Evolutionary conservation across 768 basidiomycete genomes (phyloP).

Genomic region (Antrodiella citrinella): DNA sequence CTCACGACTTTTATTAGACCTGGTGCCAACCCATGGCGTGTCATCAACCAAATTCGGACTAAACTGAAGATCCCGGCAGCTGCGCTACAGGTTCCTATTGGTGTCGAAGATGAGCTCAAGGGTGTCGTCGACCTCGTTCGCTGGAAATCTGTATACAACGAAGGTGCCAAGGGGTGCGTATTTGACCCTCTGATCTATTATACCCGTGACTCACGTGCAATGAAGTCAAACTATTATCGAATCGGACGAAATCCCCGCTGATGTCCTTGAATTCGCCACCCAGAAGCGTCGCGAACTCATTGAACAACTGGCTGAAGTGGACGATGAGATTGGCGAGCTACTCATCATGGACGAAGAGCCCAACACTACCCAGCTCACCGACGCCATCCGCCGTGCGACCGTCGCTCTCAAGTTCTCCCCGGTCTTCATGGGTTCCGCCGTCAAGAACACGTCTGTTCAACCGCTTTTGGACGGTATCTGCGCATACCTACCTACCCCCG

Average conservation of each 20-base stretch:
- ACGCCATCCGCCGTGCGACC: constrained; percentile 86
- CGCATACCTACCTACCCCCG: constrained; percentile 86
- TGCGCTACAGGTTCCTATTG: constrained; percentile 94
- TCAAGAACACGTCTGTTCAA: constrained; percentile 96
- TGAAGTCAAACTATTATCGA: constrained; percentile 70
- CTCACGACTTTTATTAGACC: constrained; percentile 41
- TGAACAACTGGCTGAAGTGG: constrained; percentile 93
- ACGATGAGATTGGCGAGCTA: constrained; percentile 90
- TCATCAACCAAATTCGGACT: constrained; percentile 82
- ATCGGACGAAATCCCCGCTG: constrained; percentile 80
- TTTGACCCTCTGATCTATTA: not conserved
- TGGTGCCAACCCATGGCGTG: constrained; percentile 95
- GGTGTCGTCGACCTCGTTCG: constrained; percentile 93
- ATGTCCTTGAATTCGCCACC: constrained; percentile 64
- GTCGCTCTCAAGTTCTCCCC: constrained; percentile 87
- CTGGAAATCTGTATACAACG: constrained; percentile 92
- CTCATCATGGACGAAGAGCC: constrained; percentile 81
- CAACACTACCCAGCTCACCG: constrained; percentile 61
- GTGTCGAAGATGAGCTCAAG: constrained; percentile 74
- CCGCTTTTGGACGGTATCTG: constrained; percentile 92
- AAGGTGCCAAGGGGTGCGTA: constrained; percentile 86
- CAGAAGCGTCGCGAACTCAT: constrained; percentile 87
- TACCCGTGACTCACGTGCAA: not conserved
- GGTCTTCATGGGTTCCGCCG: constrained; percentile 93
- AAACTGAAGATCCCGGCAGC: constrained; percentile 92